Evolutionary conservation across 495 filamentous ascomycete species (phyloP), one percentile per base, ranked within the genome.

Genomic region (Diplogelasinospora grovesii): DNA sequence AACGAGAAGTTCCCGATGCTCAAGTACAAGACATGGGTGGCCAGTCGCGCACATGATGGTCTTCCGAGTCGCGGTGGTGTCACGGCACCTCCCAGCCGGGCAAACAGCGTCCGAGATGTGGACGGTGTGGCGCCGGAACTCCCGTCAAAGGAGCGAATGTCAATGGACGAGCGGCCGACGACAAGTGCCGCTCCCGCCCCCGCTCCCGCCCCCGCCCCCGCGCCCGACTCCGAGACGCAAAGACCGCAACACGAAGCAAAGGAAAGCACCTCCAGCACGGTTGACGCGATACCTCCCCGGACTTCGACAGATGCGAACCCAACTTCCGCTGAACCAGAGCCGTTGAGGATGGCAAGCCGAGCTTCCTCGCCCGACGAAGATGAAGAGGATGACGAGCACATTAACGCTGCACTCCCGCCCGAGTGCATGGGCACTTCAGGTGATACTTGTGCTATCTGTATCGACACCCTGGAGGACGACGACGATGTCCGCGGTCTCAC

Each of bases 11-110:
- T 99, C 54, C 93, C 92, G 0, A 74, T 95, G 53, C 78, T 79
- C 31, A 97, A 97, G 63, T 99, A 99, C 67, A 97, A 97, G 67
- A 76, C 75, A 35, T 99, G 93, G 92, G 80, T 89, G 41, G 76
- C 87, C 9, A 75, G 76, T 25, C 83, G 93, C 40, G 89, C 86
- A 44, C 72, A 78, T 26, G 78, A 89, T 66, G 93, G 89, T 21
- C 65, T 96, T 31, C 79, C 92, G 18, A 82, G 86, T 16, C 73
- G 82, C 46, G 90, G 89, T 22, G 92, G 93, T 22, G 83, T 98
- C 38, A 79, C 78, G n/a, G 74, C 79, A 16, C 79, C 88, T 21
- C 73, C 75, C 4, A 88, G 81, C 56, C 71, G 82, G 30, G 66
- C 83, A 25, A 75, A 69, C 25, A 89, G 85, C 54, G 43, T 88